Evolutionary conservation across 345 rosid species (phyloP), one percentile per base, ranked within the genome.

Genomic region (Raphanus raphanistrum): DNA sequence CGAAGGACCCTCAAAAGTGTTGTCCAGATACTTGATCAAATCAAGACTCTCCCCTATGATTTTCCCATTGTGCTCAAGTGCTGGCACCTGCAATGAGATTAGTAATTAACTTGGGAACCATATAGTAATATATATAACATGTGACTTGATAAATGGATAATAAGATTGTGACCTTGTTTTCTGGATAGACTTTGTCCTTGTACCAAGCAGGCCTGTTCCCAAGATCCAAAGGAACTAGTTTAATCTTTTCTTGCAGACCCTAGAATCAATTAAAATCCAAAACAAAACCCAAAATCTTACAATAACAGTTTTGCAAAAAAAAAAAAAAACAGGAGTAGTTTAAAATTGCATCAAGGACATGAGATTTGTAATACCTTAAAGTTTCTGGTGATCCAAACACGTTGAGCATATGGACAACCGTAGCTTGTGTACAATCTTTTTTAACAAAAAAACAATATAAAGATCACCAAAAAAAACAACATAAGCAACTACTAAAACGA

Each of bases 301-400:
- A 6, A 33, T 2, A 8, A 38, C 13, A 38, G 8, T 4, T 38
- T 21, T 41, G 9, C 5, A 16, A 31, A 16, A 17, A 59, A 28
- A 17, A 59, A 28, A 28, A 12, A 6, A 17, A 1, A 35, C 26
- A 45, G 8, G 48, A 48, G n/a, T 25, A 21, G 29, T 41, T 11
- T 5, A 33, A 5, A 33, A 33, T 8, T 33, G 36, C 12, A 41
- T 41, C 48, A 9, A 41, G 48, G 48, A 41, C 48, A 41, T 10
- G n/a, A 41, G 3, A 41, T 4, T 45, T 11, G 8, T 38, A 43
- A 76, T 17, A 90, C 97, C 98, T 92, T 92, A 72, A 79, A 73
- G 79, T 94, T 90, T 77, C 98, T 86, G 72, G 97, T 88, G 90
- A 94, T 92, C 98, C 98, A 92, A 67, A 81, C 98, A 32, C 98